Conservation (phyloP, 176 grass and related monocot genomes). For the Triticum timopheevii region DNA sequence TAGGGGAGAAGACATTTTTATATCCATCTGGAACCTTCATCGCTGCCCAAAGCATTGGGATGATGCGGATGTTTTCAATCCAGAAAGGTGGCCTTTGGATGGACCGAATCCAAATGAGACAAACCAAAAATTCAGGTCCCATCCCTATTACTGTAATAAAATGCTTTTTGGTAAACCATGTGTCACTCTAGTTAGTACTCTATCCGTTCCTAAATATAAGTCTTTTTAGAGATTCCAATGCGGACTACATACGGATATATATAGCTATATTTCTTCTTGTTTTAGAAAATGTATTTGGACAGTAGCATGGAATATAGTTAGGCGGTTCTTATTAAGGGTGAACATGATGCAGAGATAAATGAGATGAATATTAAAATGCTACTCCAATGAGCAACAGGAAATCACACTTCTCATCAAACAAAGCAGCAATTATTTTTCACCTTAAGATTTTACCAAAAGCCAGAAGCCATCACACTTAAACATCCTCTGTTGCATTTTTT, state of each 20-base stretch:
- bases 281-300: neutral
- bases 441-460: neutral
- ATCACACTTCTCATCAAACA: neutral
- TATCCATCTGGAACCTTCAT: conserved; percentile 96
- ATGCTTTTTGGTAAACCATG: neutral
- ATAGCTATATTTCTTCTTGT: neutral
- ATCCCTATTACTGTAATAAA: conserved; percentile 18
- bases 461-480: neutral
- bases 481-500: neutral
- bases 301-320: neutral
- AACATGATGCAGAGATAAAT: neutral
- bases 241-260: neutral
- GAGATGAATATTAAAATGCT: neutral
- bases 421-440: neutral
- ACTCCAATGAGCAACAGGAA: neutral
- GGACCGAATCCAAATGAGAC: conserved; percentile 93
- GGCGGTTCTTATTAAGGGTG: neutral
- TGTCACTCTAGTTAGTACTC: neutral
- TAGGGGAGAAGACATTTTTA: conserved; percentile 97
- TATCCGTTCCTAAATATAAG: no score
- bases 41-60: conserved; percentile 83
- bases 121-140: conserved; percentile 97
- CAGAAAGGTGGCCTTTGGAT: conserved; percentile 95
- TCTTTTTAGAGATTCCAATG: no score
- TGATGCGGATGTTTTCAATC: conserved; percentile 92